Evolutionary conservation across 768 basidiomycete genomes (phyloP).

Genomic region (Pleurotus giganteus): DNA sequence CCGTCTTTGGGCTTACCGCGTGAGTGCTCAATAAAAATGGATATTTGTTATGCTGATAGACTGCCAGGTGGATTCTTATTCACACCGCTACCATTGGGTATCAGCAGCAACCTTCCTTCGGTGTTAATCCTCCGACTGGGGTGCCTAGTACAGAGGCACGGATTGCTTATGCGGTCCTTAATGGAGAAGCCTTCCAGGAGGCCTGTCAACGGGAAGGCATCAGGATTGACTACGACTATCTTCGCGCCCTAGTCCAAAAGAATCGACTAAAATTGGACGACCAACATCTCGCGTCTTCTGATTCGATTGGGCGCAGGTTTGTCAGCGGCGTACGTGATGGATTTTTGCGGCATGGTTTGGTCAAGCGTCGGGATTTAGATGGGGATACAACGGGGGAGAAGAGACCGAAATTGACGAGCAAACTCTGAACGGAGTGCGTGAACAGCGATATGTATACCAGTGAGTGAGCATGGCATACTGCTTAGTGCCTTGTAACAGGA

Average conservation of each 20-base stretch:
- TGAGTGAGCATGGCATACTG: no score
- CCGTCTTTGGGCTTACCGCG: conserved; percentile 89
- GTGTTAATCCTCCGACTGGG: conserved; percentile 30
- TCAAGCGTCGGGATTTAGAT: neutral
- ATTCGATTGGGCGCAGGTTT: neutral
- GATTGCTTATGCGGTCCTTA: conserved; percentile 44
- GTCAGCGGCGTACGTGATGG: neutral
- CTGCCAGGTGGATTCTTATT: conserved; percentile 43
- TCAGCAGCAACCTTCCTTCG: conserved; percentile 42
- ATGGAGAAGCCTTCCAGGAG: conserved; percentile 31
- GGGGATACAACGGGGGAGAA: neutral
- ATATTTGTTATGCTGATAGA: neutral
- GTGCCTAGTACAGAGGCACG: conserved; percentile 32
- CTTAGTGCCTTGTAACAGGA: no score
- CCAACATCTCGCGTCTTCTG: neutral
- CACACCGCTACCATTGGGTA: conserved; percentile 44
- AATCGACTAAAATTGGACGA: neutral
- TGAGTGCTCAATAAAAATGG: conserved; percentile 34
- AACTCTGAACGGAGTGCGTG: no score
- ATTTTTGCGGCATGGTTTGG: neutral
- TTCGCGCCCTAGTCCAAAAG: neutral
- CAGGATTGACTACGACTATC: conserved; percentile 25
- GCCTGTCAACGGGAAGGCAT: conserved; percentile 39
- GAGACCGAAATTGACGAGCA: neutral
- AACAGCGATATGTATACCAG: no score